These are phyloP conservation scores for Daldinia bambusicola DNA, from an alignment of 495 filamentous ascomycete genomes.

Conservation along the genomic window DNA sequence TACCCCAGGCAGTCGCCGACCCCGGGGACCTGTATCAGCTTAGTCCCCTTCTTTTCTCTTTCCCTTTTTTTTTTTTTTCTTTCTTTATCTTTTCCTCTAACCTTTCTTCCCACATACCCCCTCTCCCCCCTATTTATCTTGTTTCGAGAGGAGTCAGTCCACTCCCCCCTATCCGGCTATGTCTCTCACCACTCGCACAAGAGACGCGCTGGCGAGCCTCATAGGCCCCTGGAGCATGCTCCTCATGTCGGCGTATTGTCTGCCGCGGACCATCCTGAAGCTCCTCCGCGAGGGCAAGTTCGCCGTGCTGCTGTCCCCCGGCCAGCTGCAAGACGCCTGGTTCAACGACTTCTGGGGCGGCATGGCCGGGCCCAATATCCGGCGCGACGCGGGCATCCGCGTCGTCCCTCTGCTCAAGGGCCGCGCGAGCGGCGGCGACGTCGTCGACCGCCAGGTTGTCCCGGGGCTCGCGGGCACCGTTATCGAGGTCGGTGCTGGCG, in stretches of 20 bases:
- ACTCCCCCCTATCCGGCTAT: no score
- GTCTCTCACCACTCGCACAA: slow-evolving; percentile 25
- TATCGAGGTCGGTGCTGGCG: slow-evolving; percentile 61
- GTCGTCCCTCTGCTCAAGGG: slow-evolving; percentile 58
- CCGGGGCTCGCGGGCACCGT: slow-evolving; percentile 52
- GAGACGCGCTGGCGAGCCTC: slow-evolving; percentile 38
- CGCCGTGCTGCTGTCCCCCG: slow-evolving; percentile 47
- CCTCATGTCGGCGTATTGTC: slow-evolving; percentile 46
- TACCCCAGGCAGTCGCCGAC: background rate
- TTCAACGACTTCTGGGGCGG: slow-evolving; percentile 61
- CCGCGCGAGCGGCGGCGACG: slow-evolving; percentile 42
- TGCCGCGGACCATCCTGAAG: slow-evolving; percentile 50
- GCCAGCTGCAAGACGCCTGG: slow-evolving; percentile 55
- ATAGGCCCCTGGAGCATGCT: slow-evolving; percentile 56
- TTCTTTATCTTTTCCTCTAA: background rate
- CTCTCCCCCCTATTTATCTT: background rate
- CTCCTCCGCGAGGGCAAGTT: slow-evolving; percentile 44
- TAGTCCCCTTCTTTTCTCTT: background rate
- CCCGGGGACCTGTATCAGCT: no score
- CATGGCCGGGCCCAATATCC: slow-evolving; percentile 52
- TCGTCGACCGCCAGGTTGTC: slow-evolving; percentile 34
- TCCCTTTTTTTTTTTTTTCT: background rate
- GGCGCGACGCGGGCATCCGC: slow-evolving; percentile 37
- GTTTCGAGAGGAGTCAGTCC: no score
- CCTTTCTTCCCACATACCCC: background rate